phyloP scores from a whole-genome alignment of 2,329 filamentous ascomycete genomes.

The Fusarium robinianum region DNA sequence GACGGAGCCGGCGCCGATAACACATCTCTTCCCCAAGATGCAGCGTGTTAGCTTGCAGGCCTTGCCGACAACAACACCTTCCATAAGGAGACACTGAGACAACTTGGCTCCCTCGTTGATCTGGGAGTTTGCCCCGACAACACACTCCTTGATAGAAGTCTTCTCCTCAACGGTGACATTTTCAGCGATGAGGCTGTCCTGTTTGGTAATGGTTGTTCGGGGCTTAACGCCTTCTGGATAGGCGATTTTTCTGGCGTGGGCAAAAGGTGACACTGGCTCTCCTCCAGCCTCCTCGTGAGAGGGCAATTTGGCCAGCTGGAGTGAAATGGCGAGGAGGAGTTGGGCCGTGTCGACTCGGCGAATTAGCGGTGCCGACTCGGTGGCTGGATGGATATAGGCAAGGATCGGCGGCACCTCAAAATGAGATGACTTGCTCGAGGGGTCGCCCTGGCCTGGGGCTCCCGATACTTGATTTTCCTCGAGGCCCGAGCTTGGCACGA shows the following conservation, averaged over 20 bases:
- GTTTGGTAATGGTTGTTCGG: constrained; percentile 78
- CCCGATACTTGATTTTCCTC: constrained; percentile 2
- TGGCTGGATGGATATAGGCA: constrained; percentile 76
- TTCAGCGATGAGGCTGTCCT: constrained; percentile 81
- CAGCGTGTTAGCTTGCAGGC: constrained; percentile 85
- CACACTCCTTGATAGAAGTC: constrained; percentile 87
- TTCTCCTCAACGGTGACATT: constrained; percentile 91
- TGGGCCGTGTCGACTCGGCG: constrained; percentile 87
- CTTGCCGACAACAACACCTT: constrained; percentile 83
- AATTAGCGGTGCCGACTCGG: constrained; percentile 64
- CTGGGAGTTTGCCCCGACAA: constrained; percentile 85
- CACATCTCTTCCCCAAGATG: constrained; percentile 78
- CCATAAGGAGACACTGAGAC: constrained; percentile 89
- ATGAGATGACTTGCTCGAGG: constrained; percentile 24
- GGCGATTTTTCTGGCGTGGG: constrained; percentile 78
- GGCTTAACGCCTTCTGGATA: constrained; percentile 81
- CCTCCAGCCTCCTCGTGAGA: constrained; percentile 66
- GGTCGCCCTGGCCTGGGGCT: constrained; percentile 8
- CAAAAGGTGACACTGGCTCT: constrained; percentile 69
- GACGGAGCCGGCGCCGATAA: constrained; percentile 80
- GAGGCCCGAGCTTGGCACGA: not conserved
- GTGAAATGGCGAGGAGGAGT: constrained; percentile 78
- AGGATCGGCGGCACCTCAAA: constrained; percentile 70
- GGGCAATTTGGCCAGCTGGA: constrained; percentile 85
- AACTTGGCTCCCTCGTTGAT: constrained; percentile 86